Percentiles rank a stretch among this genome's conserved stretches.
phyloP scores from a whole-genome alignment of 768 basidiomycete species.

The Leccinum boreale region DNA sequence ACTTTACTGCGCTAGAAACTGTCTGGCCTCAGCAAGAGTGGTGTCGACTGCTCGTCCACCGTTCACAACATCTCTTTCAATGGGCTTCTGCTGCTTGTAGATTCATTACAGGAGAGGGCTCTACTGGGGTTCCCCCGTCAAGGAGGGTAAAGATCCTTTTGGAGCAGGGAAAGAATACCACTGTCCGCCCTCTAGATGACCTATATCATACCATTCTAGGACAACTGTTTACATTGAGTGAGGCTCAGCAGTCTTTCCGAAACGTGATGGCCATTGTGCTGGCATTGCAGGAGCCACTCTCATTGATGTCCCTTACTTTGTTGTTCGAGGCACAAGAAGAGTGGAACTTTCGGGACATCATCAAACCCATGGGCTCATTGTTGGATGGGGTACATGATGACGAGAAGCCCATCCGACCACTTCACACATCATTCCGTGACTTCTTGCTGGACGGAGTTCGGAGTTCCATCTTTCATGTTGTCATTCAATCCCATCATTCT shows the following conservation, averaged over 20 bases:
- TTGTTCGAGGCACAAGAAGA: neutral
- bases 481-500: neutral
- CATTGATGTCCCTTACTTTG: neutral
- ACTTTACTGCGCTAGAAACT: rapidly evolving
- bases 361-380: neutral
- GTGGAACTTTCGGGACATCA: neutral
- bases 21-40: neutral
- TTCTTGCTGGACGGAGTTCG: neutral
- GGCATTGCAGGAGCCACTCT: neutral
- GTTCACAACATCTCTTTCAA: neutral
- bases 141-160: neutral
- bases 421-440: neutral
- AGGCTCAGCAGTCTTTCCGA: neutral
- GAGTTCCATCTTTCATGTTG: neutral
- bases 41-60: neutral
- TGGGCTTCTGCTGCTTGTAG: neutral
- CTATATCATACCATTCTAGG: neutral
- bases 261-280: neutral
- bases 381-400: no score
- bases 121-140: rapidly evolving
- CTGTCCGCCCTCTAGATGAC: neutral
- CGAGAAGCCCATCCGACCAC: neutral
- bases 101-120: neutral
- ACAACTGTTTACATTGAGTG: neutral
- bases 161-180: neutral